Evolutionary conservation across 2,329 filamentous ascomycete species (phyloP), one percentile per base, ranked within the genome.

Genomic region (Ophiocordyceps australis): DNA sequence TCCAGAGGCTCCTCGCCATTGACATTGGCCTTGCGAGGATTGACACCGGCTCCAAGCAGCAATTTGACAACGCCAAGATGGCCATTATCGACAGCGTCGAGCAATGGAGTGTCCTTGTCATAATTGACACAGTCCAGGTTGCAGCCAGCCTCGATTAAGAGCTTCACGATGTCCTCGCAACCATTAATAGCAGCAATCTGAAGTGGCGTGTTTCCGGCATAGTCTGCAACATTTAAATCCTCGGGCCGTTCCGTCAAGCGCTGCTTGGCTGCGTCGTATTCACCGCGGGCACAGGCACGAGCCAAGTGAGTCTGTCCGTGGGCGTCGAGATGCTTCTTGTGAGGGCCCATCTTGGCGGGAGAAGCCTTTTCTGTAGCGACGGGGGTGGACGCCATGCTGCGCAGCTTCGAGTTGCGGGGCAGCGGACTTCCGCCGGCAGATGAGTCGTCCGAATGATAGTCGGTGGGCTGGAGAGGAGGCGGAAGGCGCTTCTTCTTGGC

Each of bases 31-130:
- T 83, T 79, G 25, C 83, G 74, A 25, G 89, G 89, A 43, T 98
- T 91, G 9, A 92, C 86, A 9, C 85, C 86, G 29, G 85, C 76
- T 28, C 77, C 70, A 3, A 98, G 59, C 18, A 98, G 57, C 8
- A 93, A 59, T 40, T 73, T 80, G 22, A 98, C 79, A 4, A 95
- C 86, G 12, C 78, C 79, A 7, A 93, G 47, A 43, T 98, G 85
- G 1, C 81, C 81, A 41, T 98, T 98, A 38, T 95, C 89, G 16
- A 95, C 83, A 5, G 89, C 89, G 55, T 98, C 89, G 28, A 98
- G 75, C 19, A 98, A 63, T 16, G 89, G 89, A 0, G 89, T 95
- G 41, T 98, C 89, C 41, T 81, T 82, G 39, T 83, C 76, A 39
- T 81, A 74, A 39, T 77, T 74, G 30, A 74, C 57, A 40, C 66